phyloP scores from a whole-genome alignment of 139 green algal species.

The Pleodorina starrii region DNA sequence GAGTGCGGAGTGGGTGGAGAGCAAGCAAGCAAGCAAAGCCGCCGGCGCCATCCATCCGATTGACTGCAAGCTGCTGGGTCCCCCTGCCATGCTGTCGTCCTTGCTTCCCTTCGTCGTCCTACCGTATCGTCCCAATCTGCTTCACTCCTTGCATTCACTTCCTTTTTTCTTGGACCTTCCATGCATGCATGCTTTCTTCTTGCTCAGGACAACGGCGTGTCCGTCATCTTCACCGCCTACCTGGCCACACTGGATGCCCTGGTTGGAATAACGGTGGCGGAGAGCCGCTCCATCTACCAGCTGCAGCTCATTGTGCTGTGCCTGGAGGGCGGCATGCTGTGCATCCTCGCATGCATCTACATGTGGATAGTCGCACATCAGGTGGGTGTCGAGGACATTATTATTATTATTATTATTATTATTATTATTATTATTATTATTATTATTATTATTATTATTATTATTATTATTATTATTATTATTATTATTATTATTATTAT shows the following conservation, averaged over 20 bases:
- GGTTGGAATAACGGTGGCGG: background rate
- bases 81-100: too few relatives aligned
- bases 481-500: too few relatives aligned
- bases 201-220: background rate
- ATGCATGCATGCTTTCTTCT: too few relatives aligned
- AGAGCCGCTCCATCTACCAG: background rate
- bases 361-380: background rate
- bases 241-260: background rate
- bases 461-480: too few relatives aligned
- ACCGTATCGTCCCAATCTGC: too few relatives aligned
- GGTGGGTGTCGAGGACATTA: too few relatives aligned
- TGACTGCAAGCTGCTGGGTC: too few relatives aligned
- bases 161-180: background rate
- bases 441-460: too few relatives aligned
- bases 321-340: constrained; percentile 10
- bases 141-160: background rate
- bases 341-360: background rate
- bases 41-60: too few relatives aligned
- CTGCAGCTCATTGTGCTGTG: constrained; percentile 31
- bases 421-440: too few relatives aligned
- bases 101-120: too few relatives aligned
- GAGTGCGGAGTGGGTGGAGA: background rate
- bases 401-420: too few relatives aligned
- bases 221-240: constrained; percentile 14
- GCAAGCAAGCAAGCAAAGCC: background rate